Percentiles rank a stretch among this genome's conserved stretches.
Conservation (phyloP, 306 rosid genomes). For the Lotus japonicus region DNA sequence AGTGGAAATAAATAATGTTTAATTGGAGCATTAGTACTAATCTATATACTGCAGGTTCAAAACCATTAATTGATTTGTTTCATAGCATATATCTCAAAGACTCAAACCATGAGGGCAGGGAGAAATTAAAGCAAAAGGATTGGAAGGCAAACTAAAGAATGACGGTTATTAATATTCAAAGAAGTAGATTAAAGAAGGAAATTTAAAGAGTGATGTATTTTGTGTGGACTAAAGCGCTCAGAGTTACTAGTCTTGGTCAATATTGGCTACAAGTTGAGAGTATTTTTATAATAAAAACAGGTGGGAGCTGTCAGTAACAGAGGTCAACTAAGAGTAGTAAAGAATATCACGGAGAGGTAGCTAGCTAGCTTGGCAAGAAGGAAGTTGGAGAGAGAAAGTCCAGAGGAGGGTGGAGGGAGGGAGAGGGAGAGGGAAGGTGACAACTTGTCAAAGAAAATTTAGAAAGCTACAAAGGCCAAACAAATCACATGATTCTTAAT, state of each 20-base stretch:
- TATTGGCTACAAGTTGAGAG: not conserved
- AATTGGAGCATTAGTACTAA: not conserved
- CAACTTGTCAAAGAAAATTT: slow-evolving; percentile 35
- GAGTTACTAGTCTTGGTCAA: slow-evolving; percentile 13
- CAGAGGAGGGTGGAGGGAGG: too few relatives aligned
- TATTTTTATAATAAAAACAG: not conserved
- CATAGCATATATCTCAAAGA: too few relatives aligned
- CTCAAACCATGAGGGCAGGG: too few relatives aligned
- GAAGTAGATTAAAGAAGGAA: too few relatives aligned
- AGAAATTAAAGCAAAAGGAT: too few relatives aligned
- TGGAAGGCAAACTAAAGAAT: too few relatives aligned
- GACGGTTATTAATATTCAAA: too few relatives aligned
- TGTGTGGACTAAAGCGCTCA: too few relatives aligned
- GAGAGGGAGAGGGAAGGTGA: slow-evolving; percentile 4
- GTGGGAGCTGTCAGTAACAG: slow-evolving; percentile 28
- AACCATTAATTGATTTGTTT: too few relatives aligned
- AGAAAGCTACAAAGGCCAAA: slow-evolving; percentile 17
- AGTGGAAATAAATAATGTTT: not conserved
- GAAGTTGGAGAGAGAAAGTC: not conserved
- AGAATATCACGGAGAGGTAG: slow-evolving; percentile 34
- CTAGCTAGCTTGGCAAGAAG: not conserved
- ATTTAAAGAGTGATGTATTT: too few relatives aligned
- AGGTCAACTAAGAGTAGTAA: slow-evolving; percentile 46
- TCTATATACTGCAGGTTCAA: not conserved
- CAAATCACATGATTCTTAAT: slow-evolving; percentile 53